A percentile compares a stretch with the other conserved stretches of the same genome.
These are phyloP conservation scores for Scheffersomyces stipitis DNA, from an alignment of 805 yeast species.

Conservation along the genomic window DNA sequence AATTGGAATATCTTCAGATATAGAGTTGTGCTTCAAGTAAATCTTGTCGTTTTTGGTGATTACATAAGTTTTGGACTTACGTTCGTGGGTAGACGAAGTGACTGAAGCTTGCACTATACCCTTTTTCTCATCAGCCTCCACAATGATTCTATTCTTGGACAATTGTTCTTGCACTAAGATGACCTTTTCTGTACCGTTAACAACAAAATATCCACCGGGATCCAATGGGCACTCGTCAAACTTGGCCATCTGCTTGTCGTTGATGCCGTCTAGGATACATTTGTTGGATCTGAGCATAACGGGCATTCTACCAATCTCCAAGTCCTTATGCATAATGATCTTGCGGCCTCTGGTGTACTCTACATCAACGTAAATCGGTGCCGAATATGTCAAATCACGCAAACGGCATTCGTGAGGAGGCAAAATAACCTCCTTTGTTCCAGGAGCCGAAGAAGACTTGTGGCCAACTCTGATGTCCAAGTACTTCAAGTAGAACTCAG, in stretches of 20 bases:
- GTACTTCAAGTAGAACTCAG: constrained; percentile 91
- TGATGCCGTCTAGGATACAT: constrained; percentile 78
- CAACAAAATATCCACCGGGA: constrained; percentile 98
- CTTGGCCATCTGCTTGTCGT: constrained; percentile 81
- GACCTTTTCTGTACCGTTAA: constrained; percentile 97
- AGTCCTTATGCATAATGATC: constrained; percentile 82
- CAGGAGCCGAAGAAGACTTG: constrained; percentile 53
- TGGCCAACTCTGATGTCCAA: constrained; percentile 90
- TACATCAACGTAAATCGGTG: constrained; percentile 94
- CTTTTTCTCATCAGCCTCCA: constrained; percentile 95
- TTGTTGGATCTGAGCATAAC: constrained; percentile 93
- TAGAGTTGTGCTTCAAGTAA: constrained; percentile 91
- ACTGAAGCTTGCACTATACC: constrained; percentile 95
- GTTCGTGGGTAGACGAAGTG: constrained; percentile 96
- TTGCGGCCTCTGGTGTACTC: constrained; percentile 95
- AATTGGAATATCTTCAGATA: constrained; percentile 92
- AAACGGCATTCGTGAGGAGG: constrained; percentile 96
- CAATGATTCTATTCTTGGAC: constrained; percentile 95
- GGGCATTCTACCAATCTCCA: constrained; percentile 99
- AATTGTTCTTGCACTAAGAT: constrained; percentile 95
- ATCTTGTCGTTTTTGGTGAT: constrained; percentile 87
- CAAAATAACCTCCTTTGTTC: constrained; percentile 57
- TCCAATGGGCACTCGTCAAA: constrained; percentile 94
- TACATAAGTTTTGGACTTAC: constrained; percentile 96
- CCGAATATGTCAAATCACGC: constrained; percentile 91